phyloP scores from a whole-genome alignment of 139 green algal species.

The Chlamydomonas schloesseri region DNA sequence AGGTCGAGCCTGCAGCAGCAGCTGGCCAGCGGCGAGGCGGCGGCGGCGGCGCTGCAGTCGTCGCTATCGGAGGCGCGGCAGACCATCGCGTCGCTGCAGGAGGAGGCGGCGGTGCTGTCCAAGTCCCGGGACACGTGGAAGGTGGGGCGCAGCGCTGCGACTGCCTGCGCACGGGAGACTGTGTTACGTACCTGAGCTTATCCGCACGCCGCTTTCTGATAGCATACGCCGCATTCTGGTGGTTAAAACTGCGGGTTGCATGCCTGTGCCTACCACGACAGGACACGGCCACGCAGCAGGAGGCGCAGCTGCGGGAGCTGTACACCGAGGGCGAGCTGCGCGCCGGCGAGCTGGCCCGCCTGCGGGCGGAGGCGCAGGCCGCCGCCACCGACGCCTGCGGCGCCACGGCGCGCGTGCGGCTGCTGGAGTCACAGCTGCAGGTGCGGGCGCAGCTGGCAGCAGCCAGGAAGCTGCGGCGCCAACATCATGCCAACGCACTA shows the following conservation, averaged over 20 bases:
- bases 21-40: slow-evolving; percentile 14
- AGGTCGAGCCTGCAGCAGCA: slow-evolving; percentile 25
- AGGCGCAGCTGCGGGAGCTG: slow-evolving; percentile 37
- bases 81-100: slow-evolving; percentile 17
- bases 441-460: not conserved
- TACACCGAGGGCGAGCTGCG: slow-evolving; percentile 33
- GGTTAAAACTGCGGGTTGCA: too few relatives aligned
- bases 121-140: slow-evolving; percentile 44
- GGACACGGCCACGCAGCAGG: slow-evolving; percentile 40
- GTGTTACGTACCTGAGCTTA: too few relatives aligned
- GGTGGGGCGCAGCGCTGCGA: not conserved
- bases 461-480: too few relatives aligned
- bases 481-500: too few relatives aligned
- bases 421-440: slow-evolving; percentile 39
- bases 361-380: slow-evolving; percentile 11
- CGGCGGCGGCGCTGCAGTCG: not conserved
- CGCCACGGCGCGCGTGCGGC: not conserved
- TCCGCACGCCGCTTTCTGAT: too few relatives aligned
- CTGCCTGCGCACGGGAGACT: not conserved
- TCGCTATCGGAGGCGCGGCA: slow-evolving; percentile 13
- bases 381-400: slow-evolving; percentile 13
- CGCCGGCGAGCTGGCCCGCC: slow-evolving; percentile 27
- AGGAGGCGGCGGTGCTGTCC: slow-evolving; percentile 26
- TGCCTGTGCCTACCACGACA: not conserved
- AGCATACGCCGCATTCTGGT: too few relatives aligned